Evolutionary conservation across 495 filamentous ascomycete genomes (phyloP), one percentile per base, ranked within the genome.

Genomic region (Coniosporium apollinis): DNA sequence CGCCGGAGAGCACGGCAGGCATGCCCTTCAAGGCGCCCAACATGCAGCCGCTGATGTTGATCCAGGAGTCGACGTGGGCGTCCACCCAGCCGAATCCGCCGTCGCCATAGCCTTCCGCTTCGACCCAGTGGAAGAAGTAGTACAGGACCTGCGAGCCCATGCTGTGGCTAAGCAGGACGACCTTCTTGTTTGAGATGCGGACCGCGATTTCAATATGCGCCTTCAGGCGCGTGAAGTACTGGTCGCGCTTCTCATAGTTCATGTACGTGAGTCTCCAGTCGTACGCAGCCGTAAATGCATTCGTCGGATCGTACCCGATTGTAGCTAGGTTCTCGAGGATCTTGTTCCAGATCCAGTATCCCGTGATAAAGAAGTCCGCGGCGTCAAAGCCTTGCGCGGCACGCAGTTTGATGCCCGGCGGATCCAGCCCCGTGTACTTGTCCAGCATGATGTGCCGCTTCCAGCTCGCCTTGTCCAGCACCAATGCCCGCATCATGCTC

Each of bases 291-390:
- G 85, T 92, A 46, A 83, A 94, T 1, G 86, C 83, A 53, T 91
- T 94, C 10, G 81, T 89, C 19, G 89, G 85, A 47, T 97, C 91
- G 56, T 96, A 96, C 14, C 89, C 91, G 40, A 97, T 78, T 1
- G 79, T 85, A 1, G 89, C 89, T 33, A 97, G 61, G 48, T 97
- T 96, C 50, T 97, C 87, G 18, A 97, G 57, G 35, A 97, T 94
- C 59, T 97, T 97, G 48, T 79, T 92, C 89, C 91, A 97, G 41
- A 97, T 94, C 89, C 89, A 97, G 56, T 97, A 97, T 6, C 77
- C 76, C 19, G 70, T 81, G 46, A 81, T 80, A 52, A 84, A 85
- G 57, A 96, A 94, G 60, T 97, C 89, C n/a, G 89, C 84, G 5
- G 89, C 91, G 55, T 97, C 89, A 51, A 97, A 97, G 3, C 89